A percentile compares a stretch with the other conserved stretches of the same genome.
Conservation (phyloP, 208 protist genomes). For the Giardia muris region DNA sequence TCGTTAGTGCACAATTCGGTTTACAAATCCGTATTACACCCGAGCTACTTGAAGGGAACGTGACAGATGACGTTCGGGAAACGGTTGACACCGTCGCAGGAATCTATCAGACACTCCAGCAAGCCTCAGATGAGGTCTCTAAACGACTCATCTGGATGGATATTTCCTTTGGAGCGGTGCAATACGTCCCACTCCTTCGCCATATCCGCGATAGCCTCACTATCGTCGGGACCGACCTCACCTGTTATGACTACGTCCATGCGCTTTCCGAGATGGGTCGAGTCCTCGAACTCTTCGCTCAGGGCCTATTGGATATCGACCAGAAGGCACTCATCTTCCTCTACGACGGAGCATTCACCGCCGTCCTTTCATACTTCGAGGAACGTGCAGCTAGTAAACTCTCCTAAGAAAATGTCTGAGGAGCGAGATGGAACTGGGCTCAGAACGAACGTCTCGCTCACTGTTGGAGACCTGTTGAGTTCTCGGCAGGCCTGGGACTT, state of each 20-base stretch:
- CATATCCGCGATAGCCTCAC: background rate
- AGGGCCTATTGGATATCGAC: background rate
- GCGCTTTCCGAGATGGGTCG: background rate
- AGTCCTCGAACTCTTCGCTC: background rate
- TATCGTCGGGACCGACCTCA: background rate
- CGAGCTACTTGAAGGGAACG: background rate
- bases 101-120: background rate
- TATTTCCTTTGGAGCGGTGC: background rate
- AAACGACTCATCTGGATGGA: background rate
- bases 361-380: no score
- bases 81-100: background rate
- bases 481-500: no score
- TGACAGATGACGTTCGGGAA: background rate
- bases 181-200: background rate
- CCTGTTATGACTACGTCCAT: background rate
- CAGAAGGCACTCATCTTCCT: no score
- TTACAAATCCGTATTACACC: background rate
- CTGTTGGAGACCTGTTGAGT: no score
- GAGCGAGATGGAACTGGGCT: no score
- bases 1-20: background rate
- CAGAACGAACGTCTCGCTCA: no score
- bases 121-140: background rate
- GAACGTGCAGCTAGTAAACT: no score
- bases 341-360: no score
- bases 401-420: no score